Evolutionary conservation across 129 eudicot genomes (phyloP).

Genomic region (Artemisia argyi): DNA sequence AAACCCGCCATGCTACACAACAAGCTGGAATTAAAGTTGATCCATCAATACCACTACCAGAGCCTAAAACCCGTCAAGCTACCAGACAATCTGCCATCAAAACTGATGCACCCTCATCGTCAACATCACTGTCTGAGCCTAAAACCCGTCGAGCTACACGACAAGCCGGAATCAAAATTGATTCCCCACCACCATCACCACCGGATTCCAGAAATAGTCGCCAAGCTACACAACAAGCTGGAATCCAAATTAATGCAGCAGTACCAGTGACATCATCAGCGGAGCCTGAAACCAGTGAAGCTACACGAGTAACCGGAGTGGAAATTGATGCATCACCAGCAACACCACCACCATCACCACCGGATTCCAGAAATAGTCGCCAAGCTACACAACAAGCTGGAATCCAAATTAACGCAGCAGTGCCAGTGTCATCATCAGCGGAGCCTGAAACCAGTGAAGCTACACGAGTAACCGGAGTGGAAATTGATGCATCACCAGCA

Average conservation of each 20-base stretch:
- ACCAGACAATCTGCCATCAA: conserved; percentile 34
- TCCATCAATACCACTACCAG: not conserved
- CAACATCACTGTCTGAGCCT: conserved; percentile 3
- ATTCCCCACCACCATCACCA: conserved; percentile 18
- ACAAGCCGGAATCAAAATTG: conserved; percentile 37
- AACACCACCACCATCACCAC: conserved; percentile 5
- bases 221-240: conserved; percentile 18
- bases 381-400: conserved; percentile 19
- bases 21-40: conserved; percentile 2
- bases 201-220: conserved; percentile 23
- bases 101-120: not conserved
- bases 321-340: not conserved
- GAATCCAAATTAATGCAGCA: not conserved
- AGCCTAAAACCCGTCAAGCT: conserved; percentile 36
- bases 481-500: not conserved
- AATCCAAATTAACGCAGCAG: not conserved
- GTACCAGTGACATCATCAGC: not conserved
- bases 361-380: conserved; percentile 23
- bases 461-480: not conserved
- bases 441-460: conserved; percentile 20
- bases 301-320: not conserved
- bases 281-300: conserved; percentile 16
- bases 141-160: conserved; percentile 40
- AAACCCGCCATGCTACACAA: not conserved
- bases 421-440: not conserved